Evolutionary conservation across 2,329 filamentous ascomycete genomes (phyloP).

Genomic region (Acrocalymma vagum): DNA sequence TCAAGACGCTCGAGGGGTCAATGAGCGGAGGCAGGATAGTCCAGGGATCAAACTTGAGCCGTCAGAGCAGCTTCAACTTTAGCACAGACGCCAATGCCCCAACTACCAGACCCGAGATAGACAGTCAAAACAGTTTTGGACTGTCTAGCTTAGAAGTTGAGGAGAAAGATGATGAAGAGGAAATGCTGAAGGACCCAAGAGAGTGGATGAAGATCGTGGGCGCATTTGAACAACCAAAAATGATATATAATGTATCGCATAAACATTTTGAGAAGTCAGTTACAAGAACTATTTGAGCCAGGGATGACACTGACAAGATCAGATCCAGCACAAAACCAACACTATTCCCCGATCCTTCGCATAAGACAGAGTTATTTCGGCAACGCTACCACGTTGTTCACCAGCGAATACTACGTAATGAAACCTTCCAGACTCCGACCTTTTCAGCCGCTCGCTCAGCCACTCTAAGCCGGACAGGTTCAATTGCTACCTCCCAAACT

Average conservation of each 20-base stretch:
- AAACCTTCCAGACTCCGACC: conserved; percentile 86
- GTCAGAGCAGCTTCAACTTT: conserved; percentile 72
- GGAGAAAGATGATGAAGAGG: conserved; percentile 67
- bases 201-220: conserved; percentile 85
- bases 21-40: conserved; percentile 85
- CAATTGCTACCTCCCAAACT: conserved; percentile 62
- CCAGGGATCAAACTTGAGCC: conserved; percentile 62
- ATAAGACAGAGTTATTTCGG: conserved; percentile 86
- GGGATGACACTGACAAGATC: conserved; percentile 16
- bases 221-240: conserved; percentile 85
- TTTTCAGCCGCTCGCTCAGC: conserved; percentile 67
- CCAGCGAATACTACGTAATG: conserved; percentile 89
- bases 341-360: conserved; percentile 74
- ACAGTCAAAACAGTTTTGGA: conserved; percentile 73
- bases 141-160: conserved; percentile 59
- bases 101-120: conserved; percentile 47
- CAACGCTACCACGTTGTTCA: conserved; percentile 93
- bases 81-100: conserved; percentile 50
- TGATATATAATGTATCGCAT: conserved; percentile 79
- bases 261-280: conserved; percentile 86
- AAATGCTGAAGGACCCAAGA: conserved; percentile 72
- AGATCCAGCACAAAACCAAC: conserved; percentile 52
- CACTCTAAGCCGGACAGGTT: conserved; percentile 66
- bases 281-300: neutral
- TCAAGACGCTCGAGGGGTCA: conserved; percentile 84